phyloP scores from a whole-genome alignment of 306 rosid genomes.

The Prunus mume region DNA sequence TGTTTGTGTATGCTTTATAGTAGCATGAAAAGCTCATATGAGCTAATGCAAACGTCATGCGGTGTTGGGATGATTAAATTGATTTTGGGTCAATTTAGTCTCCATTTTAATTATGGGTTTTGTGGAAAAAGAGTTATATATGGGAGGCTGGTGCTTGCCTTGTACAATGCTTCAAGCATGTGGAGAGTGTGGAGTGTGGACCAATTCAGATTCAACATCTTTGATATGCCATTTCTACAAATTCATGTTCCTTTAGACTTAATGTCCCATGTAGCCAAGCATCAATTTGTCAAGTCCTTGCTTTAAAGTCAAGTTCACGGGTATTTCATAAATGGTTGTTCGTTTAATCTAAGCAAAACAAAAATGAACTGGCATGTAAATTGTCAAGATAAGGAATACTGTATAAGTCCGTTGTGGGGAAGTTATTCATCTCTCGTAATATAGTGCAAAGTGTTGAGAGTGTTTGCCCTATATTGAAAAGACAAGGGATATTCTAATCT shows the following conservation, averaged over 20 bases:
- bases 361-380: not conserved
- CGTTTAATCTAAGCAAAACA: not conserved
- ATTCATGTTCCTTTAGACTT: not conserved
- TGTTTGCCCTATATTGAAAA: too few relatives aligned
- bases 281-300: not conserved
- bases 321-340: not conserved
- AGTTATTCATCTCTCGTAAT: too few relatives aligned
- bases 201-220: not conserved
- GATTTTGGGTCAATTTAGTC: not conserved
- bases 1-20: not conserved
- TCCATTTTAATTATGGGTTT: not conserved
- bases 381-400: too few relatives aligned
- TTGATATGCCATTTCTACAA: not conserved
- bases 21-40: not conserved
- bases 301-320: slow-evolving; percentile 14
- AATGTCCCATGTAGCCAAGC: not conserved
- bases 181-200: not conserved
- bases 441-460: too few relatives aligned
- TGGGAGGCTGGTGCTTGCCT: too few relatives aligned
- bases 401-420: too few relatives aligned
- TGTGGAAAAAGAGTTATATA: not conserved
- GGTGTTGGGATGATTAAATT: not conserved
- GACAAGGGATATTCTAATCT: fast-evolving
- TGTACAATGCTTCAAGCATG: not conserved
- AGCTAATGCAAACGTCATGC: slow-evolving; percentile 18